Conservation (phyloP, 176 grass and related monocot species). For the Bolboschoenus planiculmis region DNA sequence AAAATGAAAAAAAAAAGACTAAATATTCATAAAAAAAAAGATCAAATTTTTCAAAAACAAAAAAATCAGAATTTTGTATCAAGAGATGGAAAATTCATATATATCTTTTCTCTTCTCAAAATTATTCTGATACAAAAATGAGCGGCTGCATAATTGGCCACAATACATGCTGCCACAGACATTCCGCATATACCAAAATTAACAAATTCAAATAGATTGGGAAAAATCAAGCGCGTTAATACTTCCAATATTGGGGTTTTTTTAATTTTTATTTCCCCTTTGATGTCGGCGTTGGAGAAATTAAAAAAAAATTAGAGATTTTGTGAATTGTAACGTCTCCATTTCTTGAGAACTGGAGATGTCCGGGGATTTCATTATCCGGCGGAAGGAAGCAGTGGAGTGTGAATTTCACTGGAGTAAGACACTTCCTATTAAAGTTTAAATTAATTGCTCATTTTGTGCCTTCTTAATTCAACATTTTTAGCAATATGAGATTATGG, state of each 20-base stretch:
- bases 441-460: no score
- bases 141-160: neutral
- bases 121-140: neutral
- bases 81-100: neutral
- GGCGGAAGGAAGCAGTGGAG: no score
- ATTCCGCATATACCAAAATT: neutral
- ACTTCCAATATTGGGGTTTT: neutral
- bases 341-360: neutral
- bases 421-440: neutral
- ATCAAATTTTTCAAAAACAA: neutral
- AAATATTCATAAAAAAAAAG: neutral
- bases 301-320: no score
- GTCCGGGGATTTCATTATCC: neutral
- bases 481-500: no score
- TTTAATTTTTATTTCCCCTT: neutral
- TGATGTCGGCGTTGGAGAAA: neutral
- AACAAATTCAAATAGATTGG: neutral
- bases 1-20: neutral
- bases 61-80: neutral
- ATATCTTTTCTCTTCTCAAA: neutral
- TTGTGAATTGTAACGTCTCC: neutral
- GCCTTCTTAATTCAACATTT: no score
- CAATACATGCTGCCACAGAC: neutral
- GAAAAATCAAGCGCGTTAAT: neutral
- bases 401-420: neutral